These are phyloP conservation scores for Pythium utonaiense DNA, from an alignment of 352 stramenopile genomes.

Conservation along the genomic window DNA sequence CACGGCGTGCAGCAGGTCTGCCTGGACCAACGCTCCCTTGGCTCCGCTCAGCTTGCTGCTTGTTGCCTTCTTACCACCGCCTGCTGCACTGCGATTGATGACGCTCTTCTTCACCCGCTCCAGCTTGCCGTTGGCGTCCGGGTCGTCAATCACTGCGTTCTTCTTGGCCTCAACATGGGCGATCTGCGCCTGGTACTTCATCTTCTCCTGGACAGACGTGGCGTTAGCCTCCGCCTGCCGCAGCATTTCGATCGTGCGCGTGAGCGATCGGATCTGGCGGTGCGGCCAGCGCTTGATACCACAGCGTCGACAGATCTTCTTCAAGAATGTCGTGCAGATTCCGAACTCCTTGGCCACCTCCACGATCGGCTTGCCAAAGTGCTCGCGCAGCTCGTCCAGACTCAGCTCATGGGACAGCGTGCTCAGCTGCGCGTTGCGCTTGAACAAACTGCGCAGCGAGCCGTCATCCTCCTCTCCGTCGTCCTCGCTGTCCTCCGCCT, in stretches of 20 bases:
- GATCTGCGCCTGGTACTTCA: slow-evolving; percentile 55
- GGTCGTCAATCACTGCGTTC: slow-evolving; percentile 60
- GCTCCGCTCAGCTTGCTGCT: neutral
- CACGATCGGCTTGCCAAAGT: slow-evolving; percentile 65
- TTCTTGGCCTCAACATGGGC: slow-evolving; percentile 61
- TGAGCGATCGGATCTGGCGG: slow-evolving; percentile 65
- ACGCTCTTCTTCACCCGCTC: slow-evolving; percentile 61
- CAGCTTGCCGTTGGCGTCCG: slow-evolving; percentile 53
- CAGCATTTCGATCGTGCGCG: slow-evolving; percentile 73
- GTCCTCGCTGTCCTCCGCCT: neutral
- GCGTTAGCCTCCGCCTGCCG: slow-evolving; percentile 49
- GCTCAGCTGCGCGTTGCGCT: slow-evolving; percentile 43
- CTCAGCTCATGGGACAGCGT: slow-evolving; percentile 49
- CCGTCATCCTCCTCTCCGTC: neutral
- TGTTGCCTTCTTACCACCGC: slow-evolving; percentile 5
- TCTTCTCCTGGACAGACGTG: slow-evolving; percentile 36
- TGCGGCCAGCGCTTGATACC: slow-evolving; percentile 70
- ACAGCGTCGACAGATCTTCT: slow-evolving; percentile 66
- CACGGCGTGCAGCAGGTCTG: slow-evolving; percentile 15
- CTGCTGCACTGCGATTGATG: slow-evolving; percentile 14
- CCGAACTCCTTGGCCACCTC: slow-evolving; percentile 65
- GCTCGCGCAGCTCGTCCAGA: slow-evolving; percentile 52
- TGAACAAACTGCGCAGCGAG: slow-evolving; percentile 16
- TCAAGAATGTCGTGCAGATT: slow-evolving; percentile 75
- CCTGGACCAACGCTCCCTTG: slow-evolving; percentile 1